These are phyloP conservation scores for Pichia sp. DNA, from an alignment of 1,139 yeast genomes.

Conservation along the genomic window DNA sequence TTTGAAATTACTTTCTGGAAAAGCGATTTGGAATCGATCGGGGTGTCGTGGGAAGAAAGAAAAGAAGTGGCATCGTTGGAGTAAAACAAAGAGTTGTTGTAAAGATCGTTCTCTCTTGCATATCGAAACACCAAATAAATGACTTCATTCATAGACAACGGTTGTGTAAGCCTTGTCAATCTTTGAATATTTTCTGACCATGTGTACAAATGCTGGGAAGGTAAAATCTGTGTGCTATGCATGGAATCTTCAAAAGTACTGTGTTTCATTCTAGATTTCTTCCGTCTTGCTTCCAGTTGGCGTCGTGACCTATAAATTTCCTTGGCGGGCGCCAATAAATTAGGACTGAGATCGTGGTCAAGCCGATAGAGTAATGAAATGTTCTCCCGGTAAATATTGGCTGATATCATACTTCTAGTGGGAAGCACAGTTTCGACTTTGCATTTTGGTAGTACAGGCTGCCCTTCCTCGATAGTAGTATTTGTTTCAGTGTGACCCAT, in stretches of 20 bases:
- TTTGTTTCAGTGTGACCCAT: not conserved
- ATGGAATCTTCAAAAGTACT: not conserved
- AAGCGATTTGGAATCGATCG: not conserved
- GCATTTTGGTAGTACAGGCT: not conserved
- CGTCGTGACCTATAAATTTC: not conserved
- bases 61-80: not conserved
- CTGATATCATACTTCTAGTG: not conserved
- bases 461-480: not conserved
- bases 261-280: not conserved
- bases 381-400: slow-evolving; percentile 1
- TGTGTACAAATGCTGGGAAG: not conserved
- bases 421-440: not conserved
- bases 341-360: not conserved
- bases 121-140: slow-evolving; percentile 1
- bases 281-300: not conserved
- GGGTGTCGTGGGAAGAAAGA: not conserved
- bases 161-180: slow-evolving; percentile 1
- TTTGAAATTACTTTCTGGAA: not conserved
- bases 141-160: slow-evolving; percentile 9
- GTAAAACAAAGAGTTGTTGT: not conserved
- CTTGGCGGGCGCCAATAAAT: not conserved
- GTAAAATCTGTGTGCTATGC: not conserved
- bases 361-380: not conserved
- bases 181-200: slow-evolving; percentile 7
- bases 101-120: not conserved